Percentiles rank a stretch among this genome's conserved stretches.
These are phyloP conservation scores for Pythium guiyangense DNA, from an alignment of 352 stramenopile genomes.

Conservation along the genomic window DNA sequence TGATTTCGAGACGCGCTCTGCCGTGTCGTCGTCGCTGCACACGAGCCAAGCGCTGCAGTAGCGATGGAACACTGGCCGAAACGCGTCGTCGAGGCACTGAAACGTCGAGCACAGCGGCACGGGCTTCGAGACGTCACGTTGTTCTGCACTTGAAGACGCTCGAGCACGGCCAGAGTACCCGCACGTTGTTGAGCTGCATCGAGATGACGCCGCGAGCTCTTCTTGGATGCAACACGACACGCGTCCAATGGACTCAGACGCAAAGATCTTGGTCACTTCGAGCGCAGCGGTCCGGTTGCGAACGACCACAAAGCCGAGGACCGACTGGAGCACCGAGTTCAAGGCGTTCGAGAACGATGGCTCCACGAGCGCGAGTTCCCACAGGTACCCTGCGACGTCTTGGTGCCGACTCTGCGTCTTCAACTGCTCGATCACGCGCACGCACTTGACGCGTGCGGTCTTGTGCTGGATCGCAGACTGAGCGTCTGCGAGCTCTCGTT, in stretches of 20 bases:
- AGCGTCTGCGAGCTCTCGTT: not conserved
- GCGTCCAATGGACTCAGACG: constrained; percentile 11
- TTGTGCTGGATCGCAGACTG: not conserved
- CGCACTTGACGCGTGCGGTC: not conserved
- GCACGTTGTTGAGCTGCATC: not conserved
- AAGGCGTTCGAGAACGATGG: constrained; percentile 8
- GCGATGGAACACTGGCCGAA: constrained; percentile 17
- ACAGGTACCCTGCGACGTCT: not conserved
- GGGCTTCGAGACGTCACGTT: not conserved
- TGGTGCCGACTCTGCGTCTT: not conserved
- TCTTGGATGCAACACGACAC: constrained; percentile 23
- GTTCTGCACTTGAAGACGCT: not conserved
- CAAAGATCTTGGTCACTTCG: constrained; percentile 12
- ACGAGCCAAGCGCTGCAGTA: constrained; percentile 19
- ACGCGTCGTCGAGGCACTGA: constrained; percentile 1
- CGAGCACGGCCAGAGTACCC: not conserved
- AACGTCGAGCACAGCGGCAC: constrained; percentile 19
- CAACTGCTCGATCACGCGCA: not conserved
- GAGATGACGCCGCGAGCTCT: constrained; percentile 8
- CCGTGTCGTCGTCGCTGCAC: constrained; percentile 14
- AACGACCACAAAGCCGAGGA: constrained; percentile 17
- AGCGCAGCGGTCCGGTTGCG: constrained; percentile 12
- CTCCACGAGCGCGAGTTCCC: not conserved
- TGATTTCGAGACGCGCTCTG: not conserved
- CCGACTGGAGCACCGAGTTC: constrained; percentile 15